Evolutionary conservation across 352 stramenopile genomes (phyloP).

Genomic region (Phytophthora multivora): DNA sequence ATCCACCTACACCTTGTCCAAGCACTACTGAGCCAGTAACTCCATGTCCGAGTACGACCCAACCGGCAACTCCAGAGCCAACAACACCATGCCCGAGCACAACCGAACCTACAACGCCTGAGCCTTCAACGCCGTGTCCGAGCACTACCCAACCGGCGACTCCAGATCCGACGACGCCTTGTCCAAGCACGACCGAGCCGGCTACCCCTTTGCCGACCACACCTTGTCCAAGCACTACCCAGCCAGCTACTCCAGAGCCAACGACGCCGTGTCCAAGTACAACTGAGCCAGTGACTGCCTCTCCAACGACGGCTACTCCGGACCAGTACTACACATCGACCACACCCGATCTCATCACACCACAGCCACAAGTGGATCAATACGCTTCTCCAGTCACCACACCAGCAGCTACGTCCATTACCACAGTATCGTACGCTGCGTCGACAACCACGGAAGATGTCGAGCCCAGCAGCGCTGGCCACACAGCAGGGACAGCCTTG

Average conservation of each 20-base stretch:
- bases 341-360: neutral
- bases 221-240: neutral
- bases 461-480: neutral
- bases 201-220: neutral
- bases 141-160: neutral
- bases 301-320: neutral
- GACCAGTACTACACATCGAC: neutral
- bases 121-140: constrained; percentile 1
- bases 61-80: neutral
- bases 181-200: neutral
- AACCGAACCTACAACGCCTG: neutral
- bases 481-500: neutral
- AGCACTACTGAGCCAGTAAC: neutral
- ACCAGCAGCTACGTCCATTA: neutral
- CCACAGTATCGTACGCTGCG: constrained; percentile 7
- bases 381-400: neutral
- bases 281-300: neutral
- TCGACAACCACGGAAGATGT: constrained; percentile 8
- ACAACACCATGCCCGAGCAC: constrained; percentile 1
- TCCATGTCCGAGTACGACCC: neutral
- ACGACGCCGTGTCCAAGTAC: constrained; percentile 5
- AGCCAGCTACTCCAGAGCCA: neutral
- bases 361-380: neutral
- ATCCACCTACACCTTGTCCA: neutral
- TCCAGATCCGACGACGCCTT: neutral